Evolutionary conservation across 2,329 filamentous ascomycete genomes (phyloP), one percentile per base, ranked within the genome.

Genomic region (Alternaria sp.): DNA sequence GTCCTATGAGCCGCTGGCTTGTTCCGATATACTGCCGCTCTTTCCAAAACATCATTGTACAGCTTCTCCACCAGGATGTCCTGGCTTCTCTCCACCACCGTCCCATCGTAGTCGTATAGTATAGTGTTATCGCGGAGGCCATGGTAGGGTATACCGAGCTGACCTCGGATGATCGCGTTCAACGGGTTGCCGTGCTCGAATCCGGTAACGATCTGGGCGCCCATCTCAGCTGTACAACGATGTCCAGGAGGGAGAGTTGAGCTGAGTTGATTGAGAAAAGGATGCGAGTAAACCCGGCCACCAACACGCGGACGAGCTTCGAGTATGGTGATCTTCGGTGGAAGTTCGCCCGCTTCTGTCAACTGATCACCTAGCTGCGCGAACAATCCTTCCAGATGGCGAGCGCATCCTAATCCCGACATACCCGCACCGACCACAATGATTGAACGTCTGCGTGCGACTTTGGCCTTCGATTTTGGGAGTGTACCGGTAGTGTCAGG

Each of bases 121-220:
- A 93, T 95, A 16, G 94, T 94, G 59, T 89, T 86, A 69, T 90
- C 88, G 66, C 89, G 89, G 61, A 99, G 83, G 24, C 90, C 84
- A 77, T 97, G 93, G 75, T 96, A 97, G 16, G 89, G 89, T 20
- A 99, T 85, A 26, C 91, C 91, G 49, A 99, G 85, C 78, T 99
- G 96, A 16, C 92, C 94, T 67, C 95, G 89, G 57, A 99, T 89
- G 61, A 99, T 88, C 49, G 94, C 88, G 75, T 97, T 96, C 69
- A 99, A 82, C 5, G 95, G 95, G 70, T 99, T 99, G 18, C 96
- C 96, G 66, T 92, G 88, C 67, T 98, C 93, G 75, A 98, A 99
- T 0, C 95, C 95, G 34, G 96, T 97, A 62, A 99, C 93, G 61
- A 99, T 98, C 85, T 99, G 97, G 56, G 94, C 95, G 28, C 95